A percentile compares a stretch with the other conserved stretches of the same genome.
These are phyloP conservation scores for Calocera viscosa DNA, from an alignment of 768 basidiomycete genomes.

Conservation along the genomic window DNA sequence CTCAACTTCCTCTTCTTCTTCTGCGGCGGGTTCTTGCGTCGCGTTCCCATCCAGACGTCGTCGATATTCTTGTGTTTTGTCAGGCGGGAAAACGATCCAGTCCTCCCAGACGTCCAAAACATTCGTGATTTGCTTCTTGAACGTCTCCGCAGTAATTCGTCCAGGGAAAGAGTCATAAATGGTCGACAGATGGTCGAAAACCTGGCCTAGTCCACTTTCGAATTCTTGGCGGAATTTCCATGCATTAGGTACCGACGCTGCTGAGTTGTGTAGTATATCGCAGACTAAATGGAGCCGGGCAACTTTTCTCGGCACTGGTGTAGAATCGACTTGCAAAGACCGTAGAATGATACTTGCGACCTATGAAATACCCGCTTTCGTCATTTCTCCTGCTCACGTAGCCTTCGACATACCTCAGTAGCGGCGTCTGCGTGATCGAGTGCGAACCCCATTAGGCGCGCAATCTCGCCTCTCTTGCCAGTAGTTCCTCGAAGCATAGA, in stretches of 20 bases:
- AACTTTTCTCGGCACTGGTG: slow-evolving; percentile 93
- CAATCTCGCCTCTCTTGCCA: slow-evolving; percentile 80
- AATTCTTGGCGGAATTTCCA: slow-evolving; percentile 97
- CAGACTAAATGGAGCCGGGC: slow-evolving; percentile 91
- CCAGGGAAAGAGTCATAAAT: slow-evolving; percentile 95
- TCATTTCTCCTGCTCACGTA: not conserved
- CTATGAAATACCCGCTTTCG: slow-evolving; percentile 30
- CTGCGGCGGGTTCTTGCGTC: slow-evolving; percentile 16
- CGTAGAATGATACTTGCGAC: slow-evolving; percentile 81
- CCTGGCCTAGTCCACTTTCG: slow-evolving; percentile 77
- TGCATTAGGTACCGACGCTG: slow-evolving; percentile 82
- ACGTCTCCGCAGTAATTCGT: slow-evolving; percentile 88
- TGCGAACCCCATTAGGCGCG: slow-evolving; percentile 93
- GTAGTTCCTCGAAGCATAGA: slow-evolving; percentile 77
- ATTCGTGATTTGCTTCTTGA: slow-evolving; percentile 80
- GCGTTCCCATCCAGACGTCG: slow-evolving; percentile 53
- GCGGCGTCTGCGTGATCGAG: slow-evolving; percentile 94
- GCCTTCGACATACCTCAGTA: slow-evolving; percentile 48
- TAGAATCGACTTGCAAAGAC: slow-evolving; percentile 79
- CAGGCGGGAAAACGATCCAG: slow-evolving; percentile 91
- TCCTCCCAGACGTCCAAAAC: slow-evolving; percentile 96
- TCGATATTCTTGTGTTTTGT: slow-evolving; percentile 65
- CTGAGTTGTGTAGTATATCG: slow-evolving; percentile 95
- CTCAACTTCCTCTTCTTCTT: slow-evolving; percentile 23
- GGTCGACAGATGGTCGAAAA: slow-evolving; percentile 88